Conservation (phyloP, 192 early-diverging fungal species). For the Backusella macrospora region DNA sequence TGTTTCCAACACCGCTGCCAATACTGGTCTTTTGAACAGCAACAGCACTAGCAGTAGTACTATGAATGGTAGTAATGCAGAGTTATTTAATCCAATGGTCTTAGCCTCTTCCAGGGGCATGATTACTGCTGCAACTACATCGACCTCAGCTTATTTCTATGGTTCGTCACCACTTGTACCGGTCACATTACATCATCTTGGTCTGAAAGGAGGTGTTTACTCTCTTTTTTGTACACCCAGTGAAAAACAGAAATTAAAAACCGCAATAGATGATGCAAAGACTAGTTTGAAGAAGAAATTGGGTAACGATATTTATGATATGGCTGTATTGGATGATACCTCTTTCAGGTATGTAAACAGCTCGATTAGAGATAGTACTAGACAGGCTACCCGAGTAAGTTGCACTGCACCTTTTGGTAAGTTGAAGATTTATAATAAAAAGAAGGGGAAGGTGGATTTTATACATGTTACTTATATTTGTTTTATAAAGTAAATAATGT, state of each 20-base stretch:
- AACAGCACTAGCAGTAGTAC: background rate
- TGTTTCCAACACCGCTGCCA: background rate
- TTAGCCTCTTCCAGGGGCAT: background rate
- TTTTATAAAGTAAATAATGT: constrained; percentile 6
- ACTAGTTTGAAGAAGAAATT: constrained; percentile 39
- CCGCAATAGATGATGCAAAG: constrained; percentile 74
- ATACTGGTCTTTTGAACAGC: background rate
- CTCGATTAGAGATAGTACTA: constrained; percentile 15
- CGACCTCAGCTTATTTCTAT: background rate
- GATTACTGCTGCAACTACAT: background rate
- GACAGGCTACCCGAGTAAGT: constrained; percentile 43
- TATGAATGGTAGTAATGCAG: background rate
- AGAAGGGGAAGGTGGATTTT: background rate
- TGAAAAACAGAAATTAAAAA: constrained; percentile 78
- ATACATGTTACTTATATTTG: background rate
- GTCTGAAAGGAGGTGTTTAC: constrained; percentile 49
- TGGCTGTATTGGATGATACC: constrained; percentile 52
- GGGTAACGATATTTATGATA: constrained; percentile 54
- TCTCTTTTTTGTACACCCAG: constrained; percentile 70
- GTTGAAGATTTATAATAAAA: background rate
- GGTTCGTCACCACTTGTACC: background rate
- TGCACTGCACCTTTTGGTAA: constrained; percentile 51
- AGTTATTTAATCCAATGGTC: background rate
- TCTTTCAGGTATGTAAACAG: constrained; percentile 37
- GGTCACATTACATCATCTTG: constrained; percentile 32